Conservation (phyloP, 2,329 filamentous ascomycete genomes). For the Aspergillus sp. region DNA sequence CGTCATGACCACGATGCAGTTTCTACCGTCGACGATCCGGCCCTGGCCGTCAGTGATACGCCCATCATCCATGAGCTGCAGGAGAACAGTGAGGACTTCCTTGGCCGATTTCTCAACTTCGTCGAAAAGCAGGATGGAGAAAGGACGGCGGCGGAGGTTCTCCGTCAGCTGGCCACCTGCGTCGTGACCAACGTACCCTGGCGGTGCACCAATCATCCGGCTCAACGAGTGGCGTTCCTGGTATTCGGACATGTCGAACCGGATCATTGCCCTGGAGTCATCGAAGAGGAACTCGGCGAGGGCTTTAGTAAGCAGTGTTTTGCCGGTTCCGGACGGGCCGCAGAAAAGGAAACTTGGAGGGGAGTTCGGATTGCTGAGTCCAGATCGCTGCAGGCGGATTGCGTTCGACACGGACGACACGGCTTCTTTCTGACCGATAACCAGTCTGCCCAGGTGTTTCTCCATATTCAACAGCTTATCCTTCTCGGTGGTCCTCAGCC, state of each 20-base stretch:
- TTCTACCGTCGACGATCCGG: slow-evolving; percentile 84
- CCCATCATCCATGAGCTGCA: slow-evolving; percentile 99
- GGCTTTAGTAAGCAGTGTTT: slow-evolving; percentile 93
- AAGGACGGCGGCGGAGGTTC: slow-evolving; percentile 82
- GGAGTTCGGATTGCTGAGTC: slow-evolving; percentile 89
- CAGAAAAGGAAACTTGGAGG: slow-evolving; percentile 98
- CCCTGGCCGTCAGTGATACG: slow-evolving; percentile 98
- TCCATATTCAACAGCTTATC: slow-evolving; percentile 99
- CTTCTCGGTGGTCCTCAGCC: slow-evolving; percentile 90
- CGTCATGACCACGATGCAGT: slow-evolving; percentile 99
- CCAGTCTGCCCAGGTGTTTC: slow-evolving; percentile 67
- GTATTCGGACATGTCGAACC: slow-evolving; percentile 99
- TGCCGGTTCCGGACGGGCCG: slow-evolving; percentile 94
- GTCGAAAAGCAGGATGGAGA: slow-evolving; percentile 95
- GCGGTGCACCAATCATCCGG: slow-evolving; percentile 94
- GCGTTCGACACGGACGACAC: slow-evolving; percentile 90
- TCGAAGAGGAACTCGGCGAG: slow-evolving; percentile 97
- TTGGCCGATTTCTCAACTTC: slow-evolving; percentile 98
- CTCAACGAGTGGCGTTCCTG: slow-evolving; percentile 93
- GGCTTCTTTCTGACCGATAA: slow-evolving; percentile 90
- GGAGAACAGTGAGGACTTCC: slow-evolving; percentile 87
- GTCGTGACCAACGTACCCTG: slow-evolving; percentile 94
- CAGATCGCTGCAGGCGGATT: slow-evolving; percentile 88
- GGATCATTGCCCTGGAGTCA: slow-evolving; percentile 93
- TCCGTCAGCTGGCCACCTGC: slow-evolving; percentile 93